Conservation (phyloP, 2,329 filamentous ascomycete genomes). For the Penicillium sp. region DNA sequence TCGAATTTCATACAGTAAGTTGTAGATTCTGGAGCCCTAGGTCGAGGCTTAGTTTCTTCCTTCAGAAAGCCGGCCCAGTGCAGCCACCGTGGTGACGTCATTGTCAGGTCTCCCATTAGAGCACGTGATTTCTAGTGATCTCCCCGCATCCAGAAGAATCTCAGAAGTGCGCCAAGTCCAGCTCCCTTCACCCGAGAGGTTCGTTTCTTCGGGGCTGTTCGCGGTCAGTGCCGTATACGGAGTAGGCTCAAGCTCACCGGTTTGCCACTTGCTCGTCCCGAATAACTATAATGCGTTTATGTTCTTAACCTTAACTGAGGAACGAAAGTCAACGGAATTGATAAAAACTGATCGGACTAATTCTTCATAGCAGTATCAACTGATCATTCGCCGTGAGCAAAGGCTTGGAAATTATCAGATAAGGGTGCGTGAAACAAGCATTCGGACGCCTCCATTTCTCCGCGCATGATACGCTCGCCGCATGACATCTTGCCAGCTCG, state of each 20-base stretch:
- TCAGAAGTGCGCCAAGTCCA: not conserved
- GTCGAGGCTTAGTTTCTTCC: not conserved
- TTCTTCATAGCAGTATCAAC: not conserved
- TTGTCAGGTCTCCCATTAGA: not conserved
- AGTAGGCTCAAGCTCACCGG: not conserved
- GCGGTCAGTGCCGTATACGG: not conserved
- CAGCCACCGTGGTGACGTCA: slow-evolving; percentile 3
- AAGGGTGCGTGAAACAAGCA: slow-evolving; percentile 1
- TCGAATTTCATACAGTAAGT: not conserved
- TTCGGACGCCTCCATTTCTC: slow-evolving; percentile 4
- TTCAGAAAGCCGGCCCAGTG: not conserved
- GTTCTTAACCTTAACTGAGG: not conserved
- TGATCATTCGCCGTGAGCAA: not conserved
- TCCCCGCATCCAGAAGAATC: slow-evolving; percentile 1
- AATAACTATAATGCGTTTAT: not conserved
- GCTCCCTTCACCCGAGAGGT: slow-evolving; percentile 19
- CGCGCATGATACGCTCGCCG: slow-evolving; percentile 10
- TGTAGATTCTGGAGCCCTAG: not conserved
- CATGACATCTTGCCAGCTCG: slow-evolving; percentile 7
- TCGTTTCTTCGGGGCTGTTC: not conserved
- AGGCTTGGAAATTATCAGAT: not conserved
- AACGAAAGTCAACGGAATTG: not conserved
- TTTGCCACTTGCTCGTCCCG: slow-evolving; percentile 3
- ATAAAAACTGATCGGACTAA: slow-evolving; percentile 7
- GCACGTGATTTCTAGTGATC: not conserved